These are phyloP conservation scores for Volvox africanus DNA, from an alignment of 139 green algal genomes.

Conservation along the genomic window DNA sequence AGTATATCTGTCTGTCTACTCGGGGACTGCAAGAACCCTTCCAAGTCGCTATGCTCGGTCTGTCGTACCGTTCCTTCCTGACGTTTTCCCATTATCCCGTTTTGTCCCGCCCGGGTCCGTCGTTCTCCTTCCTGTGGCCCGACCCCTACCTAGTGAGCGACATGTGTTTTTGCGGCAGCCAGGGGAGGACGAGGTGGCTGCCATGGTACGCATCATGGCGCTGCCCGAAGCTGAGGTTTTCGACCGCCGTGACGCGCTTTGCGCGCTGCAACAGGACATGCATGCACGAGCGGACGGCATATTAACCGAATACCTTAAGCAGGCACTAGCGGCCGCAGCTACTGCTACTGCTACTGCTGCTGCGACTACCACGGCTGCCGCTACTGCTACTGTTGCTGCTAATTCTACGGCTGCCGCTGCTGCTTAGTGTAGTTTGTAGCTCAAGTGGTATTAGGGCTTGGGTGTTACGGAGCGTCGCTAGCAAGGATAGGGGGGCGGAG, in stretches of 20 bases:
- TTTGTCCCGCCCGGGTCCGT: too few relatives aligned
- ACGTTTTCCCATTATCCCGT: too few relatives aligned
- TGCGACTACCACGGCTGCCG: too few relatives aligned
- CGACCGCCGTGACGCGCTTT: slow-evolving; percentile 20
- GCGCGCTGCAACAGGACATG: slow-evolving; percentile 33
- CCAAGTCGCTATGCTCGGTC: background rate
- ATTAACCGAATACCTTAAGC: background rate
- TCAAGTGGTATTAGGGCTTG: too few relatives aligned
- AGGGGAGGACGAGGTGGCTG: slow-evolving; percentile 55
- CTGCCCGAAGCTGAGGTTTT: slow-evolving; percentile 50
- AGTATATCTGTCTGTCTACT: background rate
- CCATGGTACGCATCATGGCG: slow-evolving; percentile 46
- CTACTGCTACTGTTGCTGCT: too few relatives aligned
- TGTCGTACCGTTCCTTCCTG: too few relatives aligned
- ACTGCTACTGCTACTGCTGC: too few relatives aligned
- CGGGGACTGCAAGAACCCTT: background rate
- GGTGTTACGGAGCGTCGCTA: too few relatives aligned
- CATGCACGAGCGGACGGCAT: background rate
- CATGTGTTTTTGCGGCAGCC: slow-evolving; percentile 58
- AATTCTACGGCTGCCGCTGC: too few relatives aligned
- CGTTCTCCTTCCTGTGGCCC: background rate
- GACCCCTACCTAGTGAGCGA: background rate
- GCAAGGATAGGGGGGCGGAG: too few relatives aligned
- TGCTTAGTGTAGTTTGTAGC: too few relatives aligned
- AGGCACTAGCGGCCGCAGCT: background rate